These are phyloP conservation scores for Aureobasidium sp. DNA, from an alignment of 2,329 filamentous ascomycete species.

Conservation along the genomic window DNA sequence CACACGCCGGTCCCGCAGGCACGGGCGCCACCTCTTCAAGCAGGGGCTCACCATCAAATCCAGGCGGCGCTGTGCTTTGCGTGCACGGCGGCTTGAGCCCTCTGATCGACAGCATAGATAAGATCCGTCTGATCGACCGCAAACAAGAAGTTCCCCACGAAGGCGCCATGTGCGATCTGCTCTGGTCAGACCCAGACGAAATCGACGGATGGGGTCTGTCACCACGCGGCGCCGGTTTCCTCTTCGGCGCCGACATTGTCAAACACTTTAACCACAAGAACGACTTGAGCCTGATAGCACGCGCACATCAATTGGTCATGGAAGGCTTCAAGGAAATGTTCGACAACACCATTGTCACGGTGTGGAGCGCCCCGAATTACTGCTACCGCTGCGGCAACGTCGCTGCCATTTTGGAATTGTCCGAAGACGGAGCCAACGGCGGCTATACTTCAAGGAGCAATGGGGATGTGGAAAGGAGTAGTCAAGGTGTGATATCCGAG, in stretches of 20 bases:
- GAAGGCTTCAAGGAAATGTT: slow-evolving; percentile 99
- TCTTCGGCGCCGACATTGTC: slow-evolving; percentile 93
- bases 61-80: slow-evolving; percentile 79
- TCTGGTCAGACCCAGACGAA: slow-evolving; percentile 98
- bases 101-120: slow-evolving; percentile 86
- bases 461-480: slow-evolving; percentile 58
- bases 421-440: slow-evolving; percentile 63
- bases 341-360: slow-evolving; percentile 87
- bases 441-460: slow-evolving; percentile 51
- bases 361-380: slow-evolving; percentile 84
- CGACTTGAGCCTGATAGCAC: slow-evolving; percentile 82
- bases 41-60: slow-evolving; percentile 49
- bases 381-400: slow-evolving; percentile 53
- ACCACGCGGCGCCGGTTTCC: slow-evolving; percentile 86
- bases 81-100: slow-evolving; percentile 92
- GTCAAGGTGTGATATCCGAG: slow-evolving; percentile 23
- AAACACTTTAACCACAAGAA: slow-evolving; percentile 94
- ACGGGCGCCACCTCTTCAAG: slow-evolving; percentile 70
- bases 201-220: slow-evolving; percentile 96
- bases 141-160: slow-evolving; percentile 99
- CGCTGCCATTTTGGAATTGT: slow-evolving; percentile 85
- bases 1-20: slow-evolving; percentile 60
- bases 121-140: slow-evolving; percentile 87
- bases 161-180: slow-evolving; percentile 95
- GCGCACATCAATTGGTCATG: slow-evolving; percentile 97